These are phyloP conservation scores for Komagataella kurtzmanii DNA, from an alignment of 805 yeast genomes.

Conservation along the genomic window DNA sequence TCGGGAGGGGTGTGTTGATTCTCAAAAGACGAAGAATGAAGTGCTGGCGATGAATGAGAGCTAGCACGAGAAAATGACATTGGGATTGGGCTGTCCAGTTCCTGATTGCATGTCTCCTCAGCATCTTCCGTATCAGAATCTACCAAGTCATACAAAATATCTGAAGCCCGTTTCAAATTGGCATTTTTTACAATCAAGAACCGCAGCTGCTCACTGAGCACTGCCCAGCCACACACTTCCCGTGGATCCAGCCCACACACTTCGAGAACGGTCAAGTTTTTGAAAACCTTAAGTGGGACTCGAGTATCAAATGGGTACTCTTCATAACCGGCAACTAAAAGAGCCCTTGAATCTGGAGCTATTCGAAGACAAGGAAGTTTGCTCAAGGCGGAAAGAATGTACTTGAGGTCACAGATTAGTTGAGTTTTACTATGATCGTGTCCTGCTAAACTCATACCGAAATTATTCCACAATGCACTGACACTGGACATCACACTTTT, in stretches of 20 bases:
- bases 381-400: constrained; percentile 49
- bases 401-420: constrained; percentile 28
- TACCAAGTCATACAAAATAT: constrained; percentile 36
- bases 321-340: constrained; percentile 45
- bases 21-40: background rate
- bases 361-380: constrained; percentile 51
- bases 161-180: constrained; percentile 36
- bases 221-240: constrained; percentile 55
- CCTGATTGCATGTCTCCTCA: constrained; percentile 4
- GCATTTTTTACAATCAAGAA: constrained; percentile 40
- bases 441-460: constrained; percentile 11
- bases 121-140: constrained; percentile 30
- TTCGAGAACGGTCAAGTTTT: constrained; percentile 49
- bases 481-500: constrained; percentile 36
- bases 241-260: constrained; percentile 47
- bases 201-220: constrained; percentile 36
- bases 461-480: constrained; percentile 24
- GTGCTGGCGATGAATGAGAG: background rate
- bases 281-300: constrained; percentile 49
- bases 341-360: constrained; percentile 46
- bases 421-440: constrained; percentile 32
- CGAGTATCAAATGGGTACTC: constrained; percentile 64
- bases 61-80: background rate
- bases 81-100: background rate
- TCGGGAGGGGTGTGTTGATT: background rate